Conservation (phyloP, 1,284 basidiomycete genomes). For the Apiotrichum brassicae region DNA sequence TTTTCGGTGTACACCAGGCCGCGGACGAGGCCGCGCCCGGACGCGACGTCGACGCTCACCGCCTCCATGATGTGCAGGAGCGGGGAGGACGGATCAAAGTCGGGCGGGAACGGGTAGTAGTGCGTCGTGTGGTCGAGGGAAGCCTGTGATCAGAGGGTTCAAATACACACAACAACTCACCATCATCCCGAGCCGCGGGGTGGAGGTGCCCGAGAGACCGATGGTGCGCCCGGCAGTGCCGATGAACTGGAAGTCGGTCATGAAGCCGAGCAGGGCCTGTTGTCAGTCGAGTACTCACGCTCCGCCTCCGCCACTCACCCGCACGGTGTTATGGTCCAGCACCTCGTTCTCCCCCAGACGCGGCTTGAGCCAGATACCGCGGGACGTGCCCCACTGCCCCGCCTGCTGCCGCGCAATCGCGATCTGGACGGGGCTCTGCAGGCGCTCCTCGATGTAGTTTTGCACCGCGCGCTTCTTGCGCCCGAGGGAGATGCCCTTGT, state of each 20-base stretch:
- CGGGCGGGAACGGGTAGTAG: slow-evolving; percentile 66
- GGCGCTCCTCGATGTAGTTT: slow-evolving; percentile 59
- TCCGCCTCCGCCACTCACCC: slow-evolving; percentile 51
- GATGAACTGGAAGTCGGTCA: slow-evolving; percentile 77
- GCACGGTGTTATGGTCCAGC: slow-evolving; percentile 68
- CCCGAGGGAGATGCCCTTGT: slow-evolving; percentile 16
- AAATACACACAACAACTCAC: background rate
- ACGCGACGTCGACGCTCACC: slow-evolving; percentile 54
- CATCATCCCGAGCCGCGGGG: slow-evolving; percentile 58
- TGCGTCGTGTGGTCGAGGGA: slow-evolving; percentile 79
- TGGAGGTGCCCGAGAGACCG: slow-evolving; percentile 53
- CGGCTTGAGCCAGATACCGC: slow-evolving; percentile 71
- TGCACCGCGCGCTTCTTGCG: slow-evolving; percentile 24
- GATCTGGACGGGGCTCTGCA: slow-evolving; percentile 62
- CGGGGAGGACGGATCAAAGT: slow-evolving; percentile 72
- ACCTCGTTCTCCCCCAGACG: slow-evolving; percentile 55
- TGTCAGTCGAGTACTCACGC: background rate
- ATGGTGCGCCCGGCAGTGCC: slow-evolving; percentile 59
- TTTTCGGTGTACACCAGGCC: slow-evolving; percentile 68
- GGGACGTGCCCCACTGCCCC: slow-evolving; percentile 35
- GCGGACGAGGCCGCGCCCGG: slow-evolving; percentile 66
- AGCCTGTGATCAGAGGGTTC: slow-evolving; percentile 50
- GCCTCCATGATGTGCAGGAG: slow-evolving; percentile 71
- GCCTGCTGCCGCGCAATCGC: slow-evolving; percentile 37
- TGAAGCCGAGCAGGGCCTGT: slow-evolving; percentile 77